phyloP scores from a whole-genome alignment of 106 monocot species.

The Chionographis japonica region DNA sequence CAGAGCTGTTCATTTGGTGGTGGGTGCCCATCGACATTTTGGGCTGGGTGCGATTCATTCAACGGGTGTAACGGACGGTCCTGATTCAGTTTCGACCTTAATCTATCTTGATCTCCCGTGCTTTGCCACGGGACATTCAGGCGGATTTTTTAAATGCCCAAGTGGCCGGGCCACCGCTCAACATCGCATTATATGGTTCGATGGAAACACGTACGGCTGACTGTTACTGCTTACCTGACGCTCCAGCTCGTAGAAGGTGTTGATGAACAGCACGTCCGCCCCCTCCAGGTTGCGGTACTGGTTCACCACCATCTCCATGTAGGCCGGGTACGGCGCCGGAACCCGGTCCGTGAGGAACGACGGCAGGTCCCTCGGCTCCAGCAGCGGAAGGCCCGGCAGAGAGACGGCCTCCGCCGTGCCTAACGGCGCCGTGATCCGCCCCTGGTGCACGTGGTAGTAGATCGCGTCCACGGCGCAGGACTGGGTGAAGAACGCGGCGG shows the following conservation, averaged over 20 bases:
- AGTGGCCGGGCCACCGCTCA: no score
- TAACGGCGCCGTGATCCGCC: slow-evolving; percentile 18
- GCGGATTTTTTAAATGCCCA: no score
- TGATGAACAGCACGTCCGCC: slow-evolving; percentile 17
- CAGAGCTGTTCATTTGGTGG: no score
- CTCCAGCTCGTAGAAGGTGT: slow-evolving; percentile 9
- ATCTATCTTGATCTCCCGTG: no score
- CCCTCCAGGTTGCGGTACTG: slow-evolving; percentile 9
- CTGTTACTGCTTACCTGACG: no score
- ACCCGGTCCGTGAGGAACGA: slow-evolving; percentile 17
- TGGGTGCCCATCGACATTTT: no score
- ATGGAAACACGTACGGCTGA: no score
- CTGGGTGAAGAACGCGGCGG: slow-evolving; percentile 58
- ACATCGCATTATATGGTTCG: no score
- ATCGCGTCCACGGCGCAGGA: slow-evolving; percentile 31
- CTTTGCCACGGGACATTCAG: no score
- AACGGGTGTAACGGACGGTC: no score
- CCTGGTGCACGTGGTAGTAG: slow-evolving; percentile 25
- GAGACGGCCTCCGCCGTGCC: background rate
- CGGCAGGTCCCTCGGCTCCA: slow-evolving; percentile 35
- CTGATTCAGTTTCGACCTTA: no score
- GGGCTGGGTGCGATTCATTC: no score
- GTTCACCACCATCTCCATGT: background rate
- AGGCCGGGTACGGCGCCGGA: slow-evolving; percentile 19
- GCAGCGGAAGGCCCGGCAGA: slow-evolving; percentile 29